A percentile compares a stretch with the other conserved stretches of the same genome.
phyloP scores from a whole-genome alignment of 106 monocot genomes.

The Xerophyta viscosa region DNA sequence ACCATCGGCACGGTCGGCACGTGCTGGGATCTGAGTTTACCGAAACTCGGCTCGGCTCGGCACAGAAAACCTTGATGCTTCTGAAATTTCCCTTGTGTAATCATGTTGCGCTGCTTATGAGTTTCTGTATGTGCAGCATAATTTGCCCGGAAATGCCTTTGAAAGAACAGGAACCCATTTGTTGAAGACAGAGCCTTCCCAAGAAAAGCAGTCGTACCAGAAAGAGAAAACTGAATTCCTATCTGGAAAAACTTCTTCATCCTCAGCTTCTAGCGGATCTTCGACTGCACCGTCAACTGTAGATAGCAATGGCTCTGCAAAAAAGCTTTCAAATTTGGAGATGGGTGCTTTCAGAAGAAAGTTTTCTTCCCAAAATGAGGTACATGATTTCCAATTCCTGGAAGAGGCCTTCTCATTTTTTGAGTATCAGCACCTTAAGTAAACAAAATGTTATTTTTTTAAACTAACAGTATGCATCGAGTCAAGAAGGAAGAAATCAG shows the following conservation, averaged over 20 bases:
- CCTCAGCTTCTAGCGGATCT: constrained; percentile 2
- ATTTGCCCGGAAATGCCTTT: neutral
- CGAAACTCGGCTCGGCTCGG: too few relatives aligned
- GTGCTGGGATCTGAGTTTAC: too few relatives aligned
- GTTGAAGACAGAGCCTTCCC: constrained; percentile 12
- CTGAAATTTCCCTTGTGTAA: neutral
- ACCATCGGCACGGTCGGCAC: too few relatives aligned
- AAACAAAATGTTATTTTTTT: neutral
- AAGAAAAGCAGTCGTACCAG: constrained; percentile 9
- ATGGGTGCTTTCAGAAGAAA: too few relatives aligned
- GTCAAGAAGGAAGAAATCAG: neutral
- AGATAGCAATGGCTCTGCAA: constrained; percentile 1
- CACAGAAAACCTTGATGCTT: too few relatives aligned
- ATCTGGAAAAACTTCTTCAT: constrained; percentile 5
- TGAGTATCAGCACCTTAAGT: neutral
- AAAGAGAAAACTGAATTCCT: constrained; percentile 4
- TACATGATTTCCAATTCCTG: neutral
- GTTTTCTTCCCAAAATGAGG: constrained; percentile 7
- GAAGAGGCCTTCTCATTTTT: neutral
- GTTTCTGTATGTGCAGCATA: neutral
- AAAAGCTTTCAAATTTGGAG: constrained; percentile 6
- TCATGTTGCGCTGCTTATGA: neutral
- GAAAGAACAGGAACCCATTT: neutral
- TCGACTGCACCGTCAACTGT: constrained; percentile 4
- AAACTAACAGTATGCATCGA: constrained; percentile 1